Conservation (phyloP, 176 grass and related monocot species). For the Aegilops speltoides region DNA sequence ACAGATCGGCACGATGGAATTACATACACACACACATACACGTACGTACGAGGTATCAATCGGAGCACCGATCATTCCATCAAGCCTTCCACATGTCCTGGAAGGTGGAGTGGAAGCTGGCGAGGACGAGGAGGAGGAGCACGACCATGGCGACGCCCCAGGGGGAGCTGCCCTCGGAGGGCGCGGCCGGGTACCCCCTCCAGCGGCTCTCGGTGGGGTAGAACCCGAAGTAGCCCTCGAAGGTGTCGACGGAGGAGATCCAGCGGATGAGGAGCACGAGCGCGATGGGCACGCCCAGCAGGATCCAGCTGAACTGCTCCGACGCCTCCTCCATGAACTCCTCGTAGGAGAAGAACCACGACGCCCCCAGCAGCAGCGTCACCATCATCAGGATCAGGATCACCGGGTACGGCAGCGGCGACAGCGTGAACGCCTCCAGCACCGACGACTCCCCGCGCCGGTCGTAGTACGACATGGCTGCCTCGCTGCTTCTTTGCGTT, state of each 20-base stretch:
- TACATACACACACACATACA: background rate
- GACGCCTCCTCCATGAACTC: conserved; percentile 67
- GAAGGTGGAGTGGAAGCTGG: conserved; percentile 69
- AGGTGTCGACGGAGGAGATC: conserved; percentile 75
- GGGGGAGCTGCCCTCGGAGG: conserved; percentile 61
- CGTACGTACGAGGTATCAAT: background rate
- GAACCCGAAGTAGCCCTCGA: conserved; percentile 64
- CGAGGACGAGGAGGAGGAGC: conserved; percentile 72
- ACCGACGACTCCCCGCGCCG: conserved; percentile 55
- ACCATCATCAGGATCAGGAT: conserved; percentile 76
- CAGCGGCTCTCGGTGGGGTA: conserved; percentile 41
- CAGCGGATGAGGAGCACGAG: conserved; percentile 83
- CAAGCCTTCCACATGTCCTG: conserved; percentile 85
- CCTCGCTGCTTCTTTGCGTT: background rate
- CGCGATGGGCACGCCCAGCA: conserved; percentile 61
- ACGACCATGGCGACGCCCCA: conserved; percentile 82
- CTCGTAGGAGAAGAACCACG: conserved; percentile 79
- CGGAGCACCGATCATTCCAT: background rate
- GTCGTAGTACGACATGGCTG: conserved; percentile 68
- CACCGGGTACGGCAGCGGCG: conserved; percentile 74
- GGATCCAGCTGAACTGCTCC: conserved; percentile 71
- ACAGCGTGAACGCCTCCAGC: conserved; percentile 77
- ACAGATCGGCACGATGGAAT: background rate
- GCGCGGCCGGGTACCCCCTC: background rate
- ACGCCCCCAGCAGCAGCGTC: conserved; percentile 53